These are phyloP conservation scores for Maudiozyma serrabonitensis DNA, from an alignment of 805 yeast genomes.

Conservation along the genomic window DNA sequence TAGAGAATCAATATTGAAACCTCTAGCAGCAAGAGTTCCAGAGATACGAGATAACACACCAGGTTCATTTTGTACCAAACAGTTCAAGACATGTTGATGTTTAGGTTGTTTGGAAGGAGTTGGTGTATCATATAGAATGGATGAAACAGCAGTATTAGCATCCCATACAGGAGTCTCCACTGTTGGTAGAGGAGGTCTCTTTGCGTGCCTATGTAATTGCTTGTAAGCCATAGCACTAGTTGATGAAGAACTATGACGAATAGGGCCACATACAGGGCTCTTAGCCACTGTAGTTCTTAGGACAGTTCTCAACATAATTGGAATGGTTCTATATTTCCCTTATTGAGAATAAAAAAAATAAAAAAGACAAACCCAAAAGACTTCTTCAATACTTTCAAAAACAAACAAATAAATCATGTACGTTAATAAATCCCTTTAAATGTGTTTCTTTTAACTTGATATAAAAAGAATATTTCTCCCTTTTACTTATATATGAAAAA, in stretches of 20 bases:
- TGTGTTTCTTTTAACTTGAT: too few species aligned
- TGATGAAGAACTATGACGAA: constrained; percentile 53
- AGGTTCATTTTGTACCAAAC: constrained; percentile 97
- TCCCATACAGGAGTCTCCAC: constrained; percentile 91
- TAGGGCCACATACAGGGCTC: background rate
- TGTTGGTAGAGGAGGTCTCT: constrained; percentile 86
- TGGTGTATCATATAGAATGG: constrained; percentile 88
- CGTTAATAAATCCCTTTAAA: too few species aligned
- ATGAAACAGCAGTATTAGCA: constrained; percentile 92
- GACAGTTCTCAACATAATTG: constrained; percentile 5
- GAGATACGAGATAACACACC: constrained; percentile 92
- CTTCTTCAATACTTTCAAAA: too few species aligned
- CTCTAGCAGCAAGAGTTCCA: constrained; percentile 95
- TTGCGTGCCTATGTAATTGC: constrained; percentile 75
- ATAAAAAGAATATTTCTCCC: too few species aligned
- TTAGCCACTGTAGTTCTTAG: constrained; percentile 19
- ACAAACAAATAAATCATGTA: too few species aligned
- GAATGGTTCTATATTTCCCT: background rate
- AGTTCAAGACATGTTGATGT: constrained; percentile 85
- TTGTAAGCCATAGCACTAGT: constrained; percentile 94
- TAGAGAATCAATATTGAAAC: constrained; percentile 94
- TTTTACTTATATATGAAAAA: too few species aligned
- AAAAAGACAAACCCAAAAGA: too few species aligned
- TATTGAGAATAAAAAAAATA: background rate
- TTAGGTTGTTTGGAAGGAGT: constrained; percentile 44